Percentiles rank a stretch among this genome's conserved stretches.
phyloP scores from a whole-genome alignment of 2,329 filamentous ascomycete species.

The Phialophora macrospora region DNA sequence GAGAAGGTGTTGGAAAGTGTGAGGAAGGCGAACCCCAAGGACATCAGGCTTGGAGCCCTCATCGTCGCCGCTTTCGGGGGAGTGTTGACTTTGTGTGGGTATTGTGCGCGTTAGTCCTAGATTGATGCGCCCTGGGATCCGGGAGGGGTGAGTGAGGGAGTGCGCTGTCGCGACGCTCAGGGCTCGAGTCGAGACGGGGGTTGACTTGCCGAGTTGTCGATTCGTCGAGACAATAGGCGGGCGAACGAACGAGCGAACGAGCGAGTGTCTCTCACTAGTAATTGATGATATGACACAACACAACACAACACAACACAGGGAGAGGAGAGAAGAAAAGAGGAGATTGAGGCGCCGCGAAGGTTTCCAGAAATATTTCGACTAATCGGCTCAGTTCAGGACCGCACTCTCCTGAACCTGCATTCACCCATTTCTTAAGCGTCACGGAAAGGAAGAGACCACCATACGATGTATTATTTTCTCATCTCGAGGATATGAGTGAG shows the following conservation, averaged over 20 bases:
- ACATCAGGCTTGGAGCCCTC: conserved; percentile 11
- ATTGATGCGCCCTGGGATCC: neutral
- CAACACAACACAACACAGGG: no score
- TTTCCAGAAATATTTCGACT: no score
- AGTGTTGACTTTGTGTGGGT: conserved; percentile 11
- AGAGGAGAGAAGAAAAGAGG: no score
- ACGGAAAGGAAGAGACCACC: no score
- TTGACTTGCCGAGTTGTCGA: neutral
- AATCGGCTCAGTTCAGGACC: no score
- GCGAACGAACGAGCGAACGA: neutral
- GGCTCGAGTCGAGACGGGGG: no score
- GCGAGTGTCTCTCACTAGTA: neutral
- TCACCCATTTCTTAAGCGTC: no score
- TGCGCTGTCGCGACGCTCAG: neutral
- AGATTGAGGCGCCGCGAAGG: no score
- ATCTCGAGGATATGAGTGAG: neutral
- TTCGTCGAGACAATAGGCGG: neutral
- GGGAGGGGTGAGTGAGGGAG: neutral
- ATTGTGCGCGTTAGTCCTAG: neutral
- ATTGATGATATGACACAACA: no score
- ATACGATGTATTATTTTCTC: no score
- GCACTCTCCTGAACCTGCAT: no score
- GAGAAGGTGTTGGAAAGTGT: conserved; percentile 28
- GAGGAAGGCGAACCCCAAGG: neutral
- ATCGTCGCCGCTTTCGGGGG: conserved; percentile 3